Evolutionary conservation across 2,329 filamentous ascomycete genomes (phyloP), one percentile per base, ranked within the genome.

Genomic region (Conoideocrella luteorostrata): DNA sequence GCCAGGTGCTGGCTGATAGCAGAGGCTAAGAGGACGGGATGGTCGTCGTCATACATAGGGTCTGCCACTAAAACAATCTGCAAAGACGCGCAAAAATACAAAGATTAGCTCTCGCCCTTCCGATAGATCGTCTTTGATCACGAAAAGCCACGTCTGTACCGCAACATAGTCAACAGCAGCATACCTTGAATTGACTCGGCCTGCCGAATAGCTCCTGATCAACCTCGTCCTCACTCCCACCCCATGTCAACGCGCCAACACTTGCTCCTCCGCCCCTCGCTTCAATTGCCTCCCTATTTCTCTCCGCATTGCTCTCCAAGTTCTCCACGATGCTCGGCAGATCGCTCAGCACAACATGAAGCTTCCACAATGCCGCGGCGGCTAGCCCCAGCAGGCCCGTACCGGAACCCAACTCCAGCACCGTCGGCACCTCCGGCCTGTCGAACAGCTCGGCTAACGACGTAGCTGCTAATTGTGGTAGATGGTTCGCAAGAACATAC

Each of bases 351-450:
- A 84, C 67, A 4, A 95, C 84, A 15, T 75, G 67, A 1, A 75
- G 74, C 34, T 70, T 69, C 70, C 86, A 85, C 20, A 88, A 69
- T 12, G 79, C 80, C 7, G 89, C 88, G 20, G 90, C 88, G 2
- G 90, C 85, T 34, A 97, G 70, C 0, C 93, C 93, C 9, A 95
- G 77, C n/a, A 98, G 74, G 0, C 91, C 91, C 0, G 91, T 97
- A 0, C 93, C 91, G 0, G 91, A 83, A 4, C 91, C 93, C 2
- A 97, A 75, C 60, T 97, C 91, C 7, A 97, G 72, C 1, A 80
- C 67, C 4, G 58, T 52, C 13, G 66, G 55, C 4, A 56, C 47
- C 24, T 60, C 47, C 11, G 59, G 59, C 44, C 61, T 56, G 30
- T 63, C 58, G 13, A 80, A 64, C 7, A 77, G 52, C 34, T 70